These are phyloP conservation scores for Rutstroemia sydowiana DNA, from an alignment of 2,329 filamentous ascomycete genomes.

Conservation along the genomic window DNA sequence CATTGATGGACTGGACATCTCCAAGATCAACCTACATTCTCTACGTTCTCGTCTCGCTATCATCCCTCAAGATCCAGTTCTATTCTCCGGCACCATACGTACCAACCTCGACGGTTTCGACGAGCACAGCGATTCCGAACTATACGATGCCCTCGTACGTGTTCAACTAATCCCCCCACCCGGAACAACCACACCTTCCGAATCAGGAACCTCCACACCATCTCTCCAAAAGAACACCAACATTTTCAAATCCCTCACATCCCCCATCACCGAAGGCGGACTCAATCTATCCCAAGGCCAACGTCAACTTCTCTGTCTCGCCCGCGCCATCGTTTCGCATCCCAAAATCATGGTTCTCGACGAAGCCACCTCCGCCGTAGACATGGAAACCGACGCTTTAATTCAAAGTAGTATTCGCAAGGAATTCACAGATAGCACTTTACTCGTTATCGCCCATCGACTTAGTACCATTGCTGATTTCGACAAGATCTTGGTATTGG, in stretches of 20 bases:
- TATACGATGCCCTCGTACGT: conserved; percentile 61
- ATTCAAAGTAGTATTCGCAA: conserved; percentile 68
- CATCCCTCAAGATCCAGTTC: conserved; percentile 75
- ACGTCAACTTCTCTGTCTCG: conserved; percentile 67
- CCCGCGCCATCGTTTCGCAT: conserved; percentile 62
- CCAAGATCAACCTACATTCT: conserved; percentile 61
- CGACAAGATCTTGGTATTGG: conserved; percentile 64
- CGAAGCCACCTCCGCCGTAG: conserved; percentile 71
- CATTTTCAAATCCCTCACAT: conserved; percentile 55
- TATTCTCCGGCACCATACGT: conserved; percentile 73
- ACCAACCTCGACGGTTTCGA: conserved; percentile 73
- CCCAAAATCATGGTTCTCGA: conserved; percentile 75
- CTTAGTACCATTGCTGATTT: conserved; percentile 72
- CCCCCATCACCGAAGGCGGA: conserved; percentile 62
- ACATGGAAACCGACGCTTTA: conserved; percentile 67
- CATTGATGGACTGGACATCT: conserved; percentile 70
- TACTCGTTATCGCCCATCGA: conserved; percentile 69
- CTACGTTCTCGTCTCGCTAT: conserved; percentile 70
- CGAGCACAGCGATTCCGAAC: conserved; percentile 59
- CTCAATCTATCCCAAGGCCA: conserved; percentile 71
- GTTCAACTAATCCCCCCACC: conserved; percentile 49
- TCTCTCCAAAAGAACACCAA: conserved; percentile 47
- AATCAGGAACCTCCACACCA: conserved; percentile 28
- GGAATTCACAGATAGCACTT: conserved; percentile 60
- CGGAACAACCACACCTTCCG: conserved; percentile 29